Evolutionary conservation across 2,329 filamentous ascomycete genomes (phyloP), one percentile per base, ranked within the genome.

Genomic region (Exserohilum rostratum): DNA sequence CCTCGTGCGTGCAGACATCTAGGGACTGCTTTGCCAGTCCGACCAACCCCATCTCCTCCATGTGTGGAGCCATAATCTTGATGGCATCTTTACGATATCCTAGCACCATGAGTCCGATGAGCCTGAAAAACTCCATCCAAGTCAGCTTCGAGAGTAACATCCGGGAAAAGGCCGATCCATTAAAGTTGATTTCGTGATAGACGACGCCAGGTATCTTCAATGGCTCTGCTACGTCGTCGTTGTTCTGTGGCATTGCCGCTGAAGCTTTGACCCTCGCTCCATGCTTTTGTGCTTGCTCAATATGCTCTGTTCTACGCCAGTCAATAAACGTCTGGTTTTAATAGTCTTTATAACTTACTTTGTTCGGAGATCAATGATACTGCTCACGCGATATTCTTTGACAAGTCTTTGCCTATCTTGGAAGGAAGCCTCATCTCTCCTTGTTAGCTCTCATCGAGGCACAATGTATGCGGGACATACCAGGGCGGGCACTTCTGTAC

Each of bases 351-450:
- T 17, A 15, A 33, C 56, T 74, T 81, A 90, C 86, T 88, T 86
- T 58, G 91, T 90, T 51, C 92, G 85, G 10, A 96, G 79, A 77
- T 96, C 92, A 55, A 96, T 83, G 35, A 96, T 84, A 2, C 87
- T 90, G 61, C 82, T 84, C 60, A 96, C 84, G 18, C 83, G 81
- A 62, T 88, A 82, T 29, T 85, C 81, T 6, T 86, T 75, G 9
- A 78, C 74, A 10, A 96, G 80, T 29, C 79, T 77, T 30, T 79
- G 71, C 51, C 84, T 83, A 74, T 96, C 92, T 31, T 79, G 70
- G 17, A 80, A 67, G 0, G 89, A 88, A 31, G 90, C 90, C 72
- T 91, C 86, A 68, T 96, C 91, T 82, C 74, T 34, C 39, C 12
- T 10, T 15, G 35, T 58, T 50, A 61, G 46, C 42, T 18, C 12